A percentile compares a stretch with the other conserved stretches of the same genome.
phyloP scores from a whole-genome alignment of 1,284 basidiomycete species.

The Leccinum subrobustum region DNA sequence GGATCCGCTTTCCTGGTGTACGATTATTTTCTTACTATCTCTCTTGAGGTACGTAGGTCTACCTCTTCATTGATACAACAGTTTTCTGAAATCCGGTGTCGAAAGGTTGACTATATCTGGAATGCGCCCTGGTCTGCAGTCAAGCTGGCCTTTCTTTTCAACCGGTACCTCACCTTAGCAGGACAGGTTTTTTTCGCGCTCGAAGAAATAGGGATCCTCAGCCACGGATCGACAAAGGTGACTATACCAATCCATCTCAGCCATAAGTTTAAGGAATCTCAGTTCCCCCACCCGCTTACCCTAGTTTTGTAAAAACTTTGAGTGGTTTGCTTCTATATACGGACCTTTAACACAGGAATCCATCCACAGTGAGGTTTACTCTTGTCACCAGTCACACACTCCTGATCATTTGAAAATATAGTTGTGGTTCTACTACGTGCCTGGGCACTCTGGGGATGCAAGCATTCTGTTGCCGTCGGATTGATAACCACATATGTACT shows the following conservation, averaged over 20 bases:
- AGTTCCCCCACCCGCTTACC: background rate
- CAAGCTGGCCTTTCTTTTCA: constrained; percentile 16
- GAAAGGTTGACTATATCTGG: constrained; percentile 17
- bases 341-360: constrained; percentile 7
- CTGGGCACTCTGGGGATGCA: constrained; percentile 21
- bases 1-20: constrained; percentile 11
- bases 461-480: background rate
- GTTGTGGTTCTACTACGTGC: constrained; percentile 17
- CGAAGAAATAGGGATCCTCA: background rate
- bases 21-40: constrained; percentile 14
- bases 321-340: background rate
- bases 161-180: constrained; percentile 15
- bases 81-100: background rate
- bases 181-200: constrained; percentile 1
- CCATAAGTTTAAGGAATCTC: background rate
- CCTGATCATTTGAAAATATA: background rate
- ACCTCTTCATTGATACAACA: background rate
- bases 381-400: background rate
- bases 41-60: constrained; percentile 7
- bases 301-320: background rate
- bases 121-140: constrained; percentile 5
- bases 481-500: background rate
- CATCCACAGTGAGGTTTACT: constrained; percentile 9
- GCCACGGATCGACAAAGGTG: background rate
- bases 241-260: background rate